Conservation (phyloP, 441 rosid species). For the Arabidopsis lyrata region DNA sequence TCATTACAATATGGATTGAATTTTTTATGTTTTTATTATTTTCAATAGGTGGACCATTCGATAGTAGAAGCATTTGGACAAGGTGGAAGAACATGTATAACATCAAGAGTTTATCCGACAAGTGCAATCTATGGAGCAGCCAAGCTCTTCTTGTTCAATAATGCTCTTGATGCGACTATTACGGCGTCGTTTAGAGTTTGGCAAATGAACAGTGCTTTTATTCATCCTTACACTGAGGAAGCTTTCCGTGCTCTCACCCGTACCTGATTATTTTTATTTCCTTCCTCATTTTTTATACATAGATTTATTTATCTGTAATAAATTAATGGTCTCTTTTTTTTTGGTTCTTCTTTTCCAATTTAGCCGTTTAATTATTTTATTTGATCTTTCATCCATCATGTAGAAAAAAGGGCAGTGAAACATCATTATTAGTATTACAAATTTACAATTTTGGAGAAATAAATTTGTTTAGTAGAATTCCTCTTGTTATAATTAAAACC, state of each 20-base stretch:
- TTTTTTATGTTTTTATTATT: neutral
- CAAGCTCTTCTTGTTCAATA: constrained; percentile 80
- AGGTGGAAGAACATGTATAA: constrained; percentile 83
- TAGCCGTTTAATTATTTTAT: constrained; percentile 14
- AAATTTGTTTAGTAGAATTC: neutral
- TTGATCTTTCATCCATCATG: constrained; percentile 13
- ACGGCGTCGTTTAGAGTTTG: constrained; percentile 73
- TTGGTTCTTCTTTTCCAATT: neutral
- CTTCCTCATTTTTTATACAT: constrained; percentile 6
- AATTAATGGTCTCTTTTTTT: neutral
- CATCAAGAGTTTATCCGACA: constrained; percentile 90
- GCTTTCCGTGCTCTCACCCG: constrained; percentile 30
- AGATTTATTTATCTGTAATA: constrained; percentile 33
- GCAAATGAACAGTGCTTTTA: constrained; percentile 91
- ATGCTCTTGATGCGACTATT: constrained; percentile 66
- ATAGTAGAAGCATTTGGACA: constrained; percentile 90
- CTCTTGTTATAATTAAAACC: neutral
- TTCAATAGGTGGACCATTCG: constrained; percentile 83
- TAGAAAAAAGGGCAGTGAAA: constrained; percentile 16
- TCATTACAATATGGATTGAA: neutral
- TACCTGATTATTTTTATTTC: constrained; percentile 16
- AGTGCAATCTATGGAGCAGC: constrained; percentile 80
- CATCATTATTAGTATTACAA: neutral
- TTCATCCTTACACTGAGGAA: constrained; percentile 54
- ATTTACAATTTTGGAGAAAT: constrained; percentile 20